Conservation (phyloP, 2,329 filamentous ascomycete species). For the Exophiala spinifera region DNA sequence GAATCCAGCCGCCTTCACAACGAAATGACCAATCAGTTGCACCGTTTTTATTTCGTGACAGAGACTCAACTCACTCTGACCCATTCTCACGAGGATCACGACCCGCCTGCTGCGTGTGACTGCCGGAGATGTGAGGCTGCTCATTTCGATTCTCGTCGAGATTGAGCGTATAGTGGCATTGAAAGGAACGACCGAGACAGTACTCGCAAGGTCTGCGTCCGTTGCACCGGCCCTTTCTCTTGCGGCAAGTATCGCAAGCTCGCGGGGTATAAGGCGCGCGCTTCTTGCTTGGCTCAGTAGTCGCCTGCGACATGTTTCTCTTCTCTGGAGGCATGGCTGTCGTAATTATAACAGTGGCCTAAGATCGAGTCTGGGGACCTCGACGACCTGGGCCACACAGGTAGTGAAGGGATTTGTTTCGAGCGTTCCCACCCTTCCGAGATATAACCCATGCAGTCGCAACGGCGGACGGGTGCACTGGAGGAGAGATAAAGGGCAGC, state of each 20-base stretch:
- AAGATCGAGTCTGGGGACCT: neutral
- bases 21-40: no score
- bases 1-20: neutral
- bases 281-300: neutral
- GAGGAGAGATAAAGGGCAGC: no score
- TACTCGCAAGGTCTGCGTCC: conserved; percentile 1
- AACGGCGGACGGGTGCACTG: no score
- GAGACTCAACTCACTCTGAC: no score
- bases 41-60: no score
- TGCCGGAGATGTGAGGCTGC: neutral
- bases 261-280: neutral
- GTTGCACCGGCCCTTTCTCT: neutral
- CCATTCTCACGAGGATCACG: no score
- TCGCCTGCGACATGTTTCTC: neutral
- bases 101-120: neutral
- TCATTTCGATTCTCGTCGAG: neutral
- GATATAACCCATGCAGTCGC: no score
- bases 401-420: no score
- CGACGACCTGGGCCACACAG: no score
- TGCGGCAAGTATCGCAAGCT: conserved; percentile 3
- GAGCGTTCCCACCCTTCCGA: no score
- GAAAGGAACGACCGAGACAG: neutral
- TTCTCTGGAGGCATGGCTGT: neutral
- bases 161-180: conserved; percentile 1
- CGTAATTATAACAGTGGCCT: neutral